These are phyloP conservation scores for Pestalotiopsis fici DNA, from an alignment of 2,329 filamentous ascomycete species.

Conservation along the genomic window DNA sequence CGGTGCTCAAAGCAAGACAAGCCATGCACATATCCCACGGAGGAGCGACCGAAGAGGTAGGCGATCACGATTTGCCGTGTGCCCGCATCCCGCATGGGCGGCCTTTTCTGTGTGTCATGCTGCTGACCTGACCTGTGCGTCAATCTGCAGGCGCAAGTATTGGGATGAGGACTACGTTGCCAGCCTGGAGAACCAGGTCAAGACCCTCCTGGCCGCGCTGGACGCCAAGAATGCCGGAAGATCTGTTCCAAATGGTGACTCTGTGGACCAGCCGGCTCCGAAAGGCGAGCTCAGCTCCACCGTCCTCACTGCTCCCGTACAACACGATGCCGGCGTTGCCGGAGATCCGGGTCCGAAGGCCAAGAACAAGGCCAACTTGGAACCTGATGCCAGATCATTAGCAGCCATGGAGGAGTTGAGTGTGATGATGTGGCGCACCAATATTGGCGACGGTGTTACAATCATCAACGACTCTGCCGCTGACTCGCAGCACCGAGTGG, in stretches of 20 bases:
- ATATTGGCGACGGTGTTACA: conserved; percentile 18
- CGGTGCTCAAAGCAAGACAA: conserved; percentile 15
- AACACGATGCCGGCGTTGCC: neutral
- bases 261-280: neutral
- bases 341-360: neutral
- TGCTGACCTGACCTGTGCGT: neutral
- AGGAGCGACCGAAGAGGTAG: conserved; percentile 2
- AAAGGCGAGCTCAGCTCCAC: neutral
- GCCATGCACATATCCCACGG: conserved; percentile 14
- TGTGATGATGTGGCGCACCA: conserved; percentile 18
- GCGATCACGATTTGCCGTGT: neutral
- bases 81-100: neutral
- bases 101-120: neutral
- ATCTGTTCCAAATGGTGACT: neutral
- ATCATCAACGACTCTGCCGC: conserved; percentile 15
- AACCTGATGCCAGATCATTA: conserved; percentile 13
- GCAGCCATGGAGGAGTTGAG: conserved; percentile 18
- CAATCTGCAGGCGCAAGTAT: conserved; percentile 14
- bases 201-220: conserved; percentile 14
- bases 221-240: conserved; percentile 7
- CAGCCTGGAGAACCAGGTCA: conserved; percentile 17
- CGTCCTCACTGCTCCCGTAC: neutral
- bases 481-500: conserved; percentile 12
- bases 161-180: conserved; percentile 20
- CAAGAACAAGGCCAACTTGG: neutral